Evolutionary conservation across 2,329 filamentous ascomycete species (phyloP), one percentile per base, ranked within the genome.

Genomic region (Cercospora sojina): DNA sequence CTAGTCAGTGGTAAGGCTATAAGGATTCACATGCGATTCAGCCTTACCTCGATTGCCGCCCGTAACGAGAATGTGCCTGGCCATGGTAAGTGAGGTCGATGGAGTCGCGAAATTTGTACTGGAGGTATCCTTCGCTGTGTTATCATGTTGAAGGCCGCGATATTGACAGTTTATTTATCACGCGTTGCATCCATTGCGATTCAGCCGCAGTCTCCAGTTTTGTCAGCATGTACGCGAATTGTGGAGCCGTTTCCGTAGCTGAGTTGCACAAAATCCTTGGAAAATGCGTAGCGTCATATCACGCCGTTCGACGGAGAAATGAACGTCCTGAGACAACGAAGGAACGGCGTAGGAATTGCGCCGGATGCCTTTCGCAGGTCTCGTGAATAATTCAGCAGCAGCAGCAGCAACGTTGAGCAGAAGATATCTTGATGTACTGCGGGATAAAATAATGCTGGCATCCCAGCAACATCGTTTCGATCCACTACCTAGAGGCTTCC

Each of bases 401-500:
- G 47, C 20, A 53, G 23, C 6, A 2, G 25, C 23, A 9, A 16
- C 27, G 18, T 16, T 3, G 35, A 41, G 35, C 16, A 41, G 16
- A n/a, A 7, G 5, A 41, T n/a, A 41, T 41, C 35, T 41, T 41
- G 38, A 43, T 43, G 38, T 16, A 43, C 1, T 2, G 13, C 25
- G 25, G 35, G 16, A n/a, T 16, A 41, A n/a, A n/a, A 8, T 41
- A 13, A 53, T 16, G 23, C 12, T 53, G 20, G 3, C 2, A 27
- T n/a, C 25, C 3, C 23, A 25, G 12, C 16, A 27, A 53, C 5
- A 25, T 53, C 12, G 1, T 18, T 29, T n/a, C 8, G 10, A 53
- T 12, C 35, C 23, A 47, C 32, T 59, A 67, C 32, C 65, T 64
- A 20, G 61, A 64, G 2, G 53, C 65, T 27, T 67, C 65, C n/a